Evolutionary conservation across 1,284 basidiomycete species (phyloP).

Genomic region (Fomitopsis betulina): DNA sequence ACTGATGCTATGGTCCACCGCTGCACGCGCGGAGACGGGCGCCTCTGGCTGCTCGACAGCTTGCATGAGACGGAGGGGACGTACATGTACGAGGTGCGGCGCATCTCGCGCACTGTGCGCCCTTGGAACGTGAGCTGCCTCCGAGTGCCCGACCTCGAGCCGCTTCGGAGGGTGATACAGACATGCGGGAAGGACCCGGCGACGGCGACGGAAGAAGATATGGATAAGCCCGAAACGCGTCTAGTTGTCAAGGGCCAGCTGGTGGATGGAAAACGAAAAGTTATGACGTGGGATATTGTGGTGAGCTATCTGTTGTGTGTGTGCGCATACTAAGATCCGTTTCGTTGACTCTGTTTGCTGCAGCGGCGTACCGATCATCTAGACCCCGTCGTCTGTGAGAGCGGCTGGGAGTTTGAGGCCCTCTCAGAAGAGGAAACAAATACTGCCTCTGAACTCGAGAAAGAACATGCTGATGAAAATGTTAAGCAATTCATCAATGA

Average conservation of each 20-base stretch:
- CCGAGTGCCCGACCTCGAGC: background rate
- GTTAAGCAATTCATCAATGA: too few relatives aligned
- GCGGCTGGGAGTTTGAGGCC: background rate
- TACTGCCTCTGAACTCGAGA: background rate
- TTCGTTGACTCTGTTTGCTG: background rate
- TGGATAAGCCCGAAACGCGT: background rate
- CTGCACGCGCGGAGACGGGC: background rate
- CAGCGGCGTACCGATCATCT: background rate
- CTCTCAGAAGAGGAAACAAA: background rate
- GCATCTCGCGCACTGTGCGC: background rate
- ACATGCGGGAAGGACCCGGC: slow-evolving; percentile 3
- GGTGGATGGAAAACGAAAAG: background rate
- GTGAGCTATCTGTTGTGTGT: background rate
- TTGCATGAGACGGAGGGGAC: background rate
- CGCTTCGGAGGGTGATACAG: background rate
- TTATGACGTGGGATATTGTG: background rate
- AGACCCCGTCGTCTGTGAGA: background rate
- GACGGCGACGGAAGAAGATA: background rate
- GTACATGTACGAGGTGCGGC: background rate
- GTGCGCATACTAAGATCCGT: too few relatives aligned
- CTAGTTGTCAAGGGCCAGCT: background rate
- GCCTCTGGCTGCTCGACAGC: background rate
- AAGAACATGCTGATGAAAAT: background rate
- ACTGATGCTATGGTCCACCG: background rate
- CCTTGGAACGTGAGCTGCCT: background rate